These are phyloP conservation scores for Penicillium soppii DNA, from an alignment of 495 filamentous ascomycete genomes.

Conservation along the genomic window DNA sequence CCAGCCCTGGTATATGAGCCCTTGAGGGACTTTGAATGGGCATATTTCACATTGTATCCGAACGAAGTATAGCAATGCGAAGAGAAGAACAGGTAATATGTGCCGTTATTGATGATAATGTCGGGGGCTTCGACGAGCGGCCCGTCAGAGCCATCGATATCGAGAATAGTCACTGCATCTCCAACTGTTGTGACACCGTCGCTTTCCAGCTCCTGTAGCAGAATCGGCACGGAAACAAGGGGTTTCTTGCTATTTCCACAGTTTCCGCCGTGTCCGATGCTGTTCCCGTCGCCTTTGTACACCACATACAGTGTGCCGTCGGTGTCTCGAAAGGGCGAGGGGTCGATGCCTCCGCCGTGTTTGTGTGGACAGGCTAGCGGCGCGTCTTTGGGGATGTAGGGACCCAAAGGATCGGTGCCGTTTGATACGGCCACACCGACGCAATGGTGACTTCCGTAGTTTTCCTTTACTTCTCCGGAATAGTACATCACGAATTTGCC, in stretches of 20 bases:
- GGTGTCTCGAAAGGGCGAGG: constrained; percentile 48
- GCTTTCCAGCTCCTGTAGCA: constrained; percentile 53
- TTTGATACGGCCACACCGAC: constrained; percentile 49
- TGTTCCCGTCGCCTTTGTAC: constrained; percentile 63
- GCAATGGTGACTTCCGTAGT: constrained; percentile 44
- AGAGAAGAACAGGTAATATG: constrained; percentile 61
- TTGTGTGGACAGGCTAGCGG: constrained; percentile 48
- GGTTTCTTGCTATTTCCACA: constrained; percentile 52
- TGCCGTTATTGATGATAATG: constrained; percentile 46
- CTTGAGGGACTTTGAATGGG: constrained; percentile 41
- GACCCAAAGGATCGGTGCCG: constrained; percentile 39
- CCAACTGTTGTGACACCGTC: constrained; percentile 54
- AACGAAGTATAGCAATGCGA: constrained; percentile 53
- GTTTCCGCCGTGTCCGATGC: constrained; percentile 52
- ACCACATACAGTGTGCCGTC: constrained; percentile 53
- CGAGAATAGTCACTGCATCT: constrained; percentile 48
- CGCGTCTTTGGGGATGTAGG: constrained; percentile 42
- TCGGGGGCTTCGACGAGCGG: constrained; percentile 60
- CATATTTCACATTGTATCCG: constrained; percentile 56
- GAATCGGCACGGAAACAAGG: constrained; percentile 49
- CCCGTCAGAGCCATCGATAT: constrained; percentile 53
- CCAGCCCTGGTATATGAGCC: constrained; percentile 44
- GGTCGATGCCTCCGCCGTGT: constrained; percentile 57
- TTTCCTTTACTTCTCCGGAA: constrained; percentile 39
- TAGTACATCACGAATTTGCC: constrained; percentile 58